A percentile compares a stretch with the other conserved stretches of the same genome.
phyloP scores from a whole-genome alignment of 176 grass and related monocot genomes.

The Cymbopogon citratus region DNA sequence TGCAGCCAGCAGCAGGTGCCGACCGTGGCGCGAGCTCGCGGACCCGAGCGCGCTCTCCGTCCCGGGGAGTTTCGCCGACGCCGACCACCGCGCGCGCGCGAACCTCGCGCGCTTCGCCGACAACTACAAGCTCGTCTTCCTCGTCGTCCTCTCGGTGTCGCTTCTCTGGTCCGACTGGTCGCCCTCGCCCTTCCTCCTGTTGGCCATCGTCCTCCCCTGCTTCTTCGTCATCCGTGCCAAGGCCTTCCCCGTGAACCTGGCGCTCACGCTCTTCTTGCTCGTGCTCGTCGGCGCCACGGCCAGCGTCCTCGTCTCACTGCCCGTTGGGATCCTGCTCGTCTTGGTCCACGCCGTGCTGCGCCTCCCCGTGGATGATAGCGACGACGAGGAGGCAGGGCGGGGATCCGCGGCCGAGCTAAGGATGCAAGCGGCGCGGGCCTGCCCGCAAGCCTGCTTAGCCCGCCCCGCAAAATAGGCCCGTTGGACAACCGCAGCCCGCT shows the following conservation, averaged over 20 bases:
- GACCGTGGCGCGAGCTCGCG: conserved; percentile 60
- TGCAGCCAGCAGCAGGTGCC: conserved; percentile 27
- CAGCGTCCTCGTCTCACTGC: conserved; percentile 58
- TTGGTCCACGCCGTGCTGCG: conserved; percentile 44
- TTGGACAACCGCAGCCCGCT: too few species aligned
- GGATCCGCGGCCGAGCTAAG: conserved; percentile 43
- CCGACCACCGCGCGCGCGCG: conserved; percentile 52
- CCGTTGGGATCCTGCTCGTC: conserved; percentile 50
- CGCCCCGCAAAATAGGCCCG: too few species aligned
- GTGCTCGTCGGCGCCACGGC: conserved; percentile 49
- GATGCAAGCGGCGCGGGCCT: too few species aligned
- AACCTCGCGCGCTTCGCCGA: conserved; percentile 69
- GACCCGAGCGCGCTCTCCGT: conserved; percentile 40
- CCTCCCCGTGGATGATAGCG: conserved; percentile 37
- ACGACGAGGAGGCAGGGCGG: conserved; percentile 47
- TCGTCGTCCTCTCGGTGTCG: conserved; percentile 55
- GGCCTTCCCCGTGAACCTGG: conserved; percentile 16
- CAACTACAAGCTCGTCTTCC: conserved; percentile 75
- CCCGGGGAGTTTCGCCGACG: conserved; percentile 36
- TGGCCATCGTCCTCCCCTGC: conserved; percentile 63
- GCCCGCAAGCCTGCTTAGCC: too few species aligned
- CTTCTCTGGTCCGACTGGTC: conserved; percentile 67
- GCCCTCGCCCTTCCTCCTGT: conserved; percentile 35
- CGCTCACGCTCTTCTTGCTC: conserved; percentile 51
- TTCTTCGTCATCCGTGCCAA: conserved; percentile 44